Base-by-base conservation (phyloP, 129 eudicot genomes). In the Mikania micrantha region DNA sequence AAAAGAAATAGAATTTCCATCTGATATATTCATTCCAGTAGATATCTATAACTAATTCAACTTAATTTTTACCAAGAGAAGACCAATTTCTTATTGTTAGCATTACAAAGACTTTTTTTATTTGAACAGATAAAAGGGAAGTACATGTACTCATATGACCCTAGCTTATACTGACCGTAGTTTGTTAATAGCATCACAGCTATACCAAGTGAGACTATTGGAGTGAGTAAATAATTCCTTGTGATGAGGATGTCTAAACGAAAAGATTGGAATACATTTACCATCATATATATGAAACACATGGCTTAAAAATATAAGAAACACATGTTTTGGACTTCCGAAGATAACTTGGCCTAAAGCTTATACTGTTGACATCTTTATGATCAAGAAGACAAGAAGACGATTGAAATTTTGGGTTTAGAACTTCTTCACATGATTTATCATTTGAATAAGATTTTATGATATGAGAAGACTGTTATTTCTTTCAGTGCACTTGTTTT, bases 171-270 rank as follows among this genome's bases (percentile, higher is more conserved):
- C 19, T 36, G 32, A 61, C 17, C 36, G 40, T 60, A 31, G 19
- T 31, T 60, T 60, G 25, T 31, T 21, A 12, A 60, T 47, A n/a
- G 5, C 50, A 72, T 35, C 11, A 60, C 45, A 31, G 60, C 12
- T 44, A 20, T 21, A 60, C 54, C 62, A 45, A 48, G 47, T 72
- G 49, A 72, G 45, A 31, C 35, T 32, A 4, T 72, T 47, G 13
- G 16, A 31, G 69, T 45, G n/a, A 24, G 12, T 25, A 16, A 10
- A 25, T 54, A 44, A 72, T 61, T 60, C 61, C 47, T 20, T 60
- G 60, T 32, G 49, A 60, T 2, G 17, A 16, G 44, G 15, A 58
- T 28, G 42, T 60, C 36, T 68, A 32, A 35, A 52, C 9, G 19
- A 36, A 10, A 69, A 52, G 38, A 16, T 36, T 53, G 40, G 16